Base-by-base conservation (phyloP, 192 early-diverging fungal genomes). In the Mortierella alpina region DNA sequence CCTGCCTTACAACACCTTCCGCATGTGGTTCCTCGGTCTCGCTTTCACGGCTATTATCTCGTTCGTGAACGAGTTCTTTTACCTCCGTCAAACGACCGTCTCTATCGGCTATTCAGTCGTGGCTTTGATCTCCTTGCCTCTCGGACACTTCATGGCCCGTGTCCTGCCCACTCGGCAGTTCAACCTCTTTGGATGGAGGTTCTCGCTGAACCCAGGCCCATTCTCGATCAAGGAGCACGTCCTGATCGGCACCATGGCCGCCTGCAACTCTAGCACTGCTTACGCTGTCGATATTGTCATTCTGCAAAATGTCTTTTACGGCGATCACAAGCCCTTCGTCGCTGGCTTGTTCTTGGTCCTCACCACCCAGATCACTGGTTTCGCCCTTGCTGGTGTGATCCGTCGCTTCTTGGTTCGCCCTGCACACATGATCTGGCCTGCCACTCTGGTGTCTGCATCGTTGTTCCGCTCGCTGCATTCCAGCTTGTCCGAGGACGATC, bases 401-500 rank as follows among this genome's bases (percentile, higher is more conserved):
- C 75, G 69, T 39, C 72, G 77, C 7, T 95, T 89, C 78, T 82
- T 97, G 11, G 93, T 97, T 9, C 87, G 91, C 57, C 95, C 95
- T 39, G 82, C 92, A 1, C 85, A 89, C 14, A 95, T 96, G 94
- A 83, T 94, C 49, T 97, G 95, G 94, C 96, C 96, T 7, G 63
- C 85, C 0, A 90, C 84, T 31, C 84, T 96, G 22, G 85, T 92
- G 20, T 88, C 85, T 53, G 89, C 94, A 23, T 90, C 93, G 9
- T 81, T 95, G 44, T 93, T 94, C 80, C 86, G 88, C 6, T 89
- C 92, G 4, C 89, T 95, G 53, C 93, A 96, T 75, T 46, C 68
- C n/a, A 42, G 52, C n/a, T 59, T 64, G 12, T 46, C 18, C 14
- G 70, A 80, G 74, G 62, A 56, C 44, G 50, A 15, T 14, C 51